phyloP scores from a whole-genome alignment of 495 filamentous ascomycete species.

The Zalerion maritima region DNA sequence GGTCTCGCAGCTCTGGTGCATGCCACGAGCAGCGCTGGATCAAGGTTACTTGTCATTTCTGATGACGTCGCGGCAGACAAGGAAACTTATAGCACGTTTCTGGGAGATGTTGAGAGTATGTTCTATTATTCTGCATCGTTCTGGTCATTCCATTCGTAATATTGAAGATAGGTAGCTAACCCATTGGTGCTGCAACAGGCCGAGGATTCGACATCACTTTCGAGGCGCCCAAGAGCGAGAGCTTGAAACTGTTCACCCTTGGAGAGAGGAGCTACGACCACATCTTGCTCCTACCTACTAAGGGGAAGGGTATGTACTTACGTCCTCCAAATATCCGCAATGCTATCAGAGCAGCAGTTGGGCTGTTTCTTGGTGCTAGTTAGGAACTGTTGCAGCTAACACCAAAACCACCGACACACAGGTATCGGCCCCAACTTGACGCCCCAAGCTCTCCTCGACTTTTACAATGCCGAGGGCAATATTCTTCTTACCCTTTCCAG shows the following conservation, averaged over 20 bases:
- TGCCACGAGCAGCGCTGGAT: slow-evolving; percentile 67
- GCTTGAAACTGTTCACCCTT: slow-evolving; percentile 67
- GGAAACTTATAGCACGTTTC: slow-evolving; percentile 65
- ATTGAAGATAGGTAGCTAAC: slow-evolving; percentile 9
- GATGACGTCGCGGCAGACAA: slow-evolving; percentile 74
- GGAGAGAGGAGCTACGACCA: slow-evolving; percentile 88
- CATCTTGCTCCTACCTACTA: slow-evolving; percentile 70
- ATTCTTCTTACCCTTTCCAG: slow-evolving; percentile 78
- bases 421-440: slow-evolving; percentile 80
- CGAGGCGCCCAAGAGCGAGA: slow-evolving; percentile 74
- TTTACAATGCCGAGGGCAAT: slow-evolving; percentile 83
- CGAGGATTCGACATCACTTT: slow-evolving; percentile 70
- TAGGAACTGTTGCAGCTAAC: no score
- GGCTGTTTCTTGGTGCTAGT: neutral
- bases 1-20: slow-evolving; percentile 50
- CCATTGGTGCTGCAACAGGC: slow-evolving; percentile 30
- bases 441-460: slow-evolving; percentile 75
- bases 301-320: slow-evolving; percentile 64
- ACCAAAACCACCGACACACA: slow-evolving; percentile 26
- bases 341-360: neutral
- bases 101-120: slow-evolving; percentile 67
- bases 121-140: slow-evolving; percentile 11
- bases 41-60: slow-evolving; percentile 69
- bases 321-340: neutral
- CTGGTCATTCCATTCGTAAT: slow-evolving; percentile 3